These are phyloP conservation scores for Cladophialophora bantiana DNA, from an alignment of 2,329 filamentous ascomycete genomes.

Conservation along the genomic window DNA sequence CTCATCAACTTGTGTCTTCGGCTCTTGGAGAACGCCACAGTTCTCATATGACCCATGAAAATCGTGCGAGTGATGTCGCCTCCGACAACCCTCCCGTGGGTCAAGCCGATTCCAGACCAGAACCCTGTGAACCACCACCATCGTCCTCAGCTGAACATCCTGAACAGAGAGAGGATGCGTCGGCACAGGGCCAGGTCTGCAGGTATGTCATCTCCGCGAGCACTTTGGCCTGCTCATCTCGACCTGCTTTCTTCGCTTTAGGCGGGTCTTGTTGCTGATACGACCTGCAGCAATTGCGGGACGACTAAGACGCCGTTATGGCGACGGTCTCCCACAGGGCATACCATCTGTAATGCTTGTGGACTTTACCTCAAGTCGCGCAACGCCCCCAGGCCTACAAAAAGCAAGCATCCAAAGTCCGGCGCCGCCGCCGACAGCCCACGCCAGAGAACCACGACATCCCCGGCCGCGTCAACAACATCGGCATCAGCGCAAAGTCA, in stretches of 20 bases:
- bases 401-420: slow-evolving; percentile 75
- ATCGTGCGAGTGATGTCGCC: slow-evolving; percentile 21
- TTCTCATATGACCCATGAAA: slow-evolving; percentile 27
- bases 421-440: slow-evolving; percentile 39
- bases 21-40: slow-evolving; percentile 50
- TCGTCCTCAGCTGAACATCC: slow-evolving; percentile 13
- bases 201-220: slow-evolving; percentile 40
- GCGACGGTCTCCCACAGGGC: slow-evolving; percentile 89
- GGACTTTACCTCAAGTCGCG: slow-evolving; percentile 93
- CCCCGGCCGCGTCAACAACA: slow-evolving; percentile 35
- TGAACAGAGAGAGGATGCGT: slow-evolving; percentile 33
- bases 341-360: slow-evolving; percentile 97
- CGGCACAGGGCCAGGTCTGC: slow-evolving; percentile 39
- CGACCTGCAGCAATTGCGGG: slow-evolving; percentile 79
- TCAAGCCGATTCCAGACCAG: slow-evolving; percentile 24
- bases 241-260: neutral
- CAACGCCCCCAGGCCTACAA: slow-evolving; percentile 88
- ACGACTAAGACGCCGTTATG: slow-evolving; percentile 94
- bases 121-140: slow-evolving; percentile 13
- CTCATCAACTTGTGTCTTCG: slow-evolving; percentile 57
- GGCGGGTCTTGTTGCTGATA: slow-evolving; percentile 4
- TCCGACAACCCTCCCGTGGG: slow-evolving; percentile 21
- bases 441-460: slow-evolving; percentile 31
- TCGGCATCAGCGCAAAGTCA: slow-evolving; percentile 45
- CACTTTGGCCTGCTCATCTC: slow-evolving; percentile 45